Evolutionary conservation across 495 filamentous ascomycete species (phyloP), one percentile per base, ranked within the genome.

Genomic region (Letharia columbiana): DNA sequence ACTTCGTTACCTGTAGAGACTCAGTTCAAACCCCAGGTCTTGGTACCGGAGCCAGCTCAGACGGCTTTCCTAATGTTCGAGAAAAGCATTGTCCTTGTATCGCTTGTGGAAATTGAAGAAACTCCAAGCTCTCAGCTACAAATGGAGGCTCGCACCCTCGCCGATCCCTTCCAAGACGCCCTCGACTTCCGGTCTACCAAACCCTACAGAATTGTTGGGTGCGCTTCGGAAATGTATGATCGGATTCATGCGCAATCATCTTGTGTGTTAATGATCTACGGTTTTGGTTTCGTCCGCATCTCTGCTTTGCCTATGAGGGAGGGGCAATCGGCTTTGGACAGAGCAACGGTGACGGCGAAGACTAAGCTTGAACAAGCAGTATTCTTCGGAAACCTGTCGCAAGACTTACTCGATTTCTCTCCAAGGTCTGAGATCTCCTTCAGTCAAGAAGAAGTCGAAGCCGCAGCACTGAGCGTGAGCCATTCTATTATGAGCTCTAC

Each of bases 351-450:
- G 28, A 91, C 90, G 2, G 89, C 90, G 11, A 91, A 89, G 73
- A 89, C 85, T 72, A 97, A 93, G 75, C 81, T 99, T 54, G 91
- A 96, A 71, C 93, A 98, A 74, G 93, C 93, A 18, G 86, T 97
- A 5, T 96, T 96, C 77, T 98, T 89, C 73, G 91, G 92, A 2
- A 84, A 83, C 31, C 85, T 91, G 75, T 80, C 83, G 56, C 83
- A 88, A 68, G 96, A 94, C 69, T 87, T 91, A 13, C 77, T 99
- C 40, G 86, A 91, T 68, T 89, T 99, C 66, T 79, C 84, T 59
- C 82, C 84, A 41, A 82, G 83, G 60, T 77, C 82, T 35, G 84
- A 84, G 49, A 77, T 86, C 28, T 76, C 80, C 33, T 96, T 91
- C 68, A 77, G 85, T 3, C 68, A 78, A 18, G 75, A 81, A 42